Evolutionary conservation across 2,329 filamentous ascomycete genomes (phyloP).

Genomic region (Lachnellula occidentalis): DNA sequence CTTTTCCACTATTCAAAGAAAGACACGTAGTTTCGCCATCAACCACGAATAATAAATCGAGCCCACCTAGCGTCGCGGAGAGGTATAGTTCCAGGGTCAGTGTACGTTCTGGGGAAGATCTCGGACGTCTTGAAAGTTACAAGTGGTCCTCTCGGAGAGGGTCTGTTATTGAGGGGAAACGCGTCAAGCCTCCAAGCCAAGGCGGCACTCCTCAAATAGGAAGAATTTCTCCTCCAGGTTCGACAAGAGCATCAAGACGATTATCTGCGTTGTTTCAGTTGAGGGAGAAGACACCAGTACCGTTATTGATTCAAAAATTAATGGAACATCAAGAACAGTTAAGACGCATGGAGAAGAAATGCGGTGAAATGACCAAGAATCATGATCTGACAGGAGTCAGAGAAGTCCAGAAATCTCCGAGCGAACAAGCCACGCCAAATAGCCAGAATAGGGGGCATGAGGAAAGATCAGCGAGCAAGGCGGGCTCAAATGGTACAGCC

Average conservation of each 20-base stretch:
- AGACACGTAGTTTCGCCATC: too few relatives aligned
- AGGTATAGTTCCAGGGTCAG: too few relatives aligned
- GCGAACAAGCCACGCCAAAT: background rate
- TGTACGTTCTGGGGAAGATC: background rate
- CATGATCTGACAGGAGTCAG: background rate
- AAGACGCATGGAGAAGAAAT: constrained; percentile 2
- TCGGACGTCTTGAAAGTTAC: background rate
- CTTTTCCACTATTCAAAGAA: too few relatives aligned
- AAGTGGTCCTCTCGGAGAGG: background rate
- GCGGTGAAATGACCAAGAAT: constrained; percentile 1
- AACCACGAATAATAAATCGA: too few relatives aligned
- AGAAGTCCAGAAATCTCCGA: background rate
- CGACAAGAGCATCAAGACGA: constrained; percentile 8
- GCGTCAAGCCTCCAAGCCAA: constrained; percentile 1
- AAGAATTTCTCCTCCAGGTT: constrained; percentile 4
- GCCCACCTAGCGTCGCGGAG: too few relatives aligned
- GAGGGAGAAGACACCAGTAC: constrained; percentile 4
- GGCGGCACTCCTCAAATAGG: background rate
- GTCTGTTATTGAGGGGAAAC: background rate
- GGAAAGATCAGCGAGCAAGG: background rate
- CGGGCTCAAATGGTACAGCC: background rate
- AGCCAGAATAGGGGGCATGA: background rate
- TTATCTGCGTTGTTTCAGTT: constrained; percentile 6
- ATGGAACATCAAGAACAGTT: constrained; percentile 14
- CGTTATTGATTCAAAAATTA: constrained; percentile 10